These are phyloP conservation scores for Rostrohypoxylon terebratum DNA, from an alignment of 495 filamentous ascomycete species.

Conservation along the genomic window DNA sequence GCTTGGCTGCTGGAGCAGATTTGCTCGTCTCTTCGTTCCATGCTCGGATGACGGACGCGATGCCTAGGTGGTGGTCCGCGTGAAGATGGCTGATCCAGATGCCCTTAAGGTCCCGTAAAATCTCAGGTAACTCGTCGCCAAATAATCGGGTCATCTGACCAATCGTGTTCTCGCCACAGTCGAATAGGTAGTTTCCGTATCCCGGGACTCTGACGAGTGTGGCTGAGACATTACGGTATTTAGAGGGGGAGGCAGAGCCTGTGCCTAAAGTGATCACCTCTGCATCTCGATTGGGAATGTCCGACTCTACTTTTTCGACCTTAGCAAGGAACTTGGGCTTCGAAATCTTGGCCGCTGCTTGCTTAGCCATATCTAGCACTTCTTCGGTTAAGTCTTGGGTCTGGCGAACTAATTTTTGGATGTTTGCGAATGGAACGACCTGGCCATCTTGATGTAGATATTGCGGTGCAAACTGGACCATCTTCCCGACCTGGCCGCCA, in stretches of 20 bases:
- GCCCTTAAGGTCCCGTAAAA: conserved; percentile 80
- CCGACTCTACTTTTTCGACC: conserved; percentile 58
- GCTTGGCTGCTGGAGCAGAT: conserved; percentile 37
- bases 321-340: conserved; percentile 54
- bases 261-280: conserved; percentile 92
- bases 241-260: conserved; percentile 87
- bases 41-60: conserved; percentile 77
- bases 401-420: conserved; percentile 53
- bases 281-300: conserved; percentile 75
- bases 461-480: conserved; percentile 73
- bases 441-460: conserved; percentile 64
- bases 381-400: conserved; percentile 45
- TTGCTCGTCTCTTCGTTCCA: conserved; percentile 70
- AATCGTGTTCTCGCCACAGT: conserved; percentile 92
- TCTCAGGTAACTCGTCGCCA: conserved; percentile 69
- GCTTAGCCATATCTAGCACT: conserved; percentile 63
- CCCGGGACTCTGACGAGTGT: conserved; percentile 88
- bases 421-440: conserved; percentile 65
- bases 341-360: conserved; percentile 57
- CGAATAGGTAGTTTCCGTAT: conserved; percentile 84
- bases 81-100: conserved; percentile 97
- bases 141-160: conserved; percentile 88
- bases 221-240: conserved; percentile 93
- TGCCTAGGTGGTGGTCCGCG: conserved; percentile 95
- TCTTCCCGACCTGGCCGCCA: conserved; percentile 52